Conservation (phyloP, 352 stramenopile genomes). For the Globisporangium solare region DNA sequence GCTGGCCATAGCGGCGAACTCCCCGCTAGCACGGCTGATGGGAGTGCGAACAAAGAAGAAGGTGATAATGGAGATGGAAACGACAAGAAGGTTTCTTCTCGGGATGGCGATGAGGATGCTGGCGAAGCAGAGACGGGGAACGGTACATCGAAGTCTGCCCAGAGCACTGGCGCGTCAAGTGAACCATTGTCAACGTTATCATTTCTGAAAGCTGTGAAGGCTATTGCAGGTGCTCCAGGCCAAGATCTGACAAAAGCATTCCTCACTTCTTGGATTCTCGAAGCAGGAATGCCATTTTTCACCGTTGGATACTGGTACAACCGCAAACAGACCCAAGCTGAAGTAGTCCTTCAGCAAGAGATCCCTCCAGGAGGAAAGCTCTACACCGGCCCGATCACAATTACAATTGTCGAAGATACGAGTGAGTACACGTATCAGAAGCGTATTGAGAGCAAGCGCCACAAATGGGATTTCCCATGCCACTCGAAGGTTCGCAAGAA, state of each 20-base stretch:
- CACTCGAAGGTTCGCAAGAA: constrained; percentile 88
- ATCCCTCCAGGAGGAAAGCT: constrained; percentile 74
- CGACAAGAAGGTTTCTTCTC: constrained; percentile 29
- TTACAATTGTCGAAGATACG: constrained; percentile 84
- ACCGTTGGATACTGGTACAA: constrained; percentile 89
- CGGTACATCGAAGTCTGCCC: constrained; percentile 10
- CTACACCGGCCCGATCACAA: constrained; percentile 74
- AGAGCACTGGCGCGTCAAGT: constrained; percentile 14
- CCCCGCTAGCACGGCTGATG: constrained; percentile 16
- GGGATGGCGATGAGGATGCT: constrained; percentile 35
- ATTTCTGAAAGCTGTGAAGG: constrained; percentile 79
- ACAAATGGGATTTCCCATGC: constrained; percentile 86
- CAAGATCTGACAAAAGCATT: constrained; percentile 82
- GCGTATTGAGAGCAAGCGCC: constrained; percentile 76
- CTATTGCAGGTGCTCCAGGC: constrained; percentile 64
- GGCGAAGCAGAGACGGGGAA: constrained; percentile 12
- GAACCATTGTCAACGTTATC: constrained; percentile 75
- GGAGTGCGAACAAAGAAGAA: constrained; percentile 23
- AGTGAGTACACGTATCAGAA: constrained; percentile 81
- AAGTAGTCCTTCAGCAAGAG: constrained; percentile 82
- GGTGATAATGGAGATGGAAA: constrained; percentile 26
- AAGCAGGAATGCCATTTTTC: constrained; percentile 82
- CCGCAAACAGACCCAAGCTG: constrained; percentile 80
- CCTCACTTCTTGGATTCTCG: constrained; percentile 75
- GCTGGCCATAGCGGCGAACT: constrained; percentile 35